Percentiles rank a stretch among this genome's conserved stretches.
These are phyloP conservation scores for Lasiosphaeriaceae sp. DNA, from an alignment of 495 filamentous ascomycete species.

Conservation along the genomic window DNA sequence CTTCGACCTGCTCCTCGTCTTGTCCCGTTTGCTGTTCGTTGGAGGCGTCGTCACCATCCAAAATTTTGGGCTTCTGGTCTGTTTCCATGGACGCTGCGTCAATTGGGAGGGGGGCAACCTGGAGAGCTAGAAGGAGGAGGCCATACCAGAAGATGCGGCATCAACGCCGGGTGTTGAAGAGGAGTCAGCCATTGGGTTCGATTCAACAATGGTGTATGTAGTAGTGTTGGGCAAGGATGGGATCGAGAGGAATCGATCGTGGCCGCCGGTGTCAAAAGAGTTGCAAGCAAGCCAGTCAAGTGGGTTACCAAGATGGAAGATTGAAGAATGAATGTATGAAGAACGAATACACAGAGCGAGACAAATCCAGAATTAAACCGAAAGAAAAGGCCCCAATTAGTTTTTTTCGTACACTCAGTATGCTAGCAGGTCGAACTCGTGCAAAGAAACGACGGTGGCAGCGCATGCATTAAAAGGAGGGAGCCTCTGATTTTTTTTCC, in stretches of 20 bases:
- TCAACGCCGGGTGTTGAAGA: not conserved
- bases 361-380: not conserved
- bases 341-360: no score
- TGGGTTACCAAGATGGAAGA: not conserved
- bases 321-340: not conserved
- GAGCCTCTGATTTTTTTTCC: slow-evolving; percentile 4
- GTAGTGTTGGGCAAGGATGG: no score
- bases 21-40: slow-evolving; percentile 4
- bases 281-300: no score
- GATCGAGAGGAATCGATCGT: no score
- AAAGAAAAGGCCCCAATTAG: slow-evolving; percentile 2
- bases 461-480: not conserved
- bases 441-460: slow-evolving; percentile 9
- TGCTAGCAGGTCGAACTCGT: not conserved
- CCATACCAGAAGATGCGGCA: no score
- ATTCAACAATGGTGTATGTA: no score
- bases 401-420: not conserved
- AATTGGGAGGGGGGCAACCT: no score
- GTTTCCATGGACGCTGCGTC: not conserved
- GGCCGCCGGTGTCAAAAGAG: no score
- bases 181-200: not conserved
- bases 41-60: not conserved
- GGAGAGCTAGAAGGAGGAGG: no score
- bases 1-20: slow-evolving; percentile 25
- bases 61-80: not conserved